These are phyloP conservation scores for Lodderomyces theae DNA, from an alignment of 1,139 yeast genomes.

Conservation along the genomic window DNA sequence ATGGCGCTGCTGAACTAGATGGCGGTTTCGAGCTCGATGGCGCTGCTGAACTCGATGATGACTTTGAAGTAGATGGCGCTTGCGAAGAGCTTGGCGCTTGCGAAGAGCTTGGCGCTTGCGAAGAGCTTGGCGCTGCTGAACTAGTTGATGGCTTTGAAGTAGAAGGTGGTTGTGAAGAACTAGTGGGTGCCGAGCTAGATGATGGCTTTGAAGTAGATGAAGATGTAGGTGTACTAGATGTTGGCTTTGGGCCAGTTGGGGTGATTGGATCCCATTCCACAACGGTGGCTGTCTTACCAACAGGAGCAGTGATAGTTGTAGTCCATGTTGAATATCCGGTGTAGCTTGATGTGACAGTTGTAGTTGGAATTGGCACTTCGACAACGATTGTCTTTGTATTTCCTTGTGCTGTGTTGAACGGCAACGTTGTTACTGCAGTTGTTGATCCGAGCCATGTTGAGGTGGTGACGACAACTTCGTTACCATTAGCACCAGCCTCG, in stretches of 20 bases:
- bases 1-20: neutral
- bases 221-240: no score
- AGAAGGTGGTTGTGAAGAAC: neutral
- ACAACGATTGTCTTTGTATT: slow-evolving; percentile 18
- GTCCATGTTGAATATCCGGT: slow-evolving; percentile 14
- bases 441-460: slow-evolving; percentile 24
- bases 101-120: neutral
- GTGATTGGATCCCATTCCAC: slow-evolving; percentile 17
- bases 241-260: slow-evolving; percentile 2
- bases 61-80: slow-evolving; percentile 2
- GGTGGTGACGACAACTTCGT: slow-evolving; percentile 22
- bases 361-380: slow-evolving; percentile 20
- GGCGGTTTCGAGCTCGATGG: neutral
- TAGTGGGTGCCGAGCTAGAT: slow-evolving; percentile 4
- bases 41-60: neutral
- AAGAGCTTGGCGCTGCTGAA: neutral
- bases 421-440: slow-evolving; percentile 22
- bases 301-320: slow-evolving; percentile 14
- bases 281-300: slow-evolving; percentile 18
- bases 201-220: neutral
- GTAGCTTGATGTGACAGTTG: slow-evolving; percentile 19
- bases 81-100: neutral
- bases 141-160: slow-evolving; percentile 2
- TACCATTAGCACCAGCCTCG: slow-evolving; percentile 21
- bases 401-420: slow-evolving; percentile 12